These are phyloP conservation scores for Lepraria neglecta DNA, from an alignment of 495 filamentous ascomycete genomes.

Conservation along the genomic window DNA sequence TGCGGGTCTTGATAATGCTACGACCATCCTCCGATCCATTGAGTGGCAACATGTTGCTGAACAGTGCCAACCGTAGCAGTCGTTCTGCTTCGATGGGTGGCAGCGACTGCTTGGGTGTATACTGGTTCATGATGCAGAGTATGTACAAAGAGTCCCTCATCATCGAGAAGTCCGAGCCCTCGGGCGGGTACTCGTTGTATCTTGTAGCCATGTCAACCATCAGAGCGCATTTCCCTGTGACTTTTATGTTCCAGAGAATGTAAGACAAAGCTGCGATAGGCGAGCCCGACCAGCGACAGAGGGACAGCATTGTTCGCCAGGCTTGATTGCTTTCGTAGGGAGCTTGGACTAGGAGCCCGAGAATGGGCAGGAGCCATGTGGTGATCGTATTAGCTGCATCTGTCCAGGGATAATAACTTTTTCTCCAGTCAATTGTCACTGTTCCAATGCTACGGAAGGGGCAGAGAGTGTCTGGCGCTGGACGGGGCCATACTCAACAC, in stretches of 20 bases:
- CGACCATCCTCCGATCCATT: constrained; percentile 23
- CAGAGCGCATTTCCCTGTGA: constrained; percentile 41
- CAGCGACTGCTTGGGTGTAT: constrained; percentile 32
- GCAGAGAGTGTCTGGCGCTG: background rate
- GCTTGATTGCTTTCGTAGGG: constrained; percentile 44
- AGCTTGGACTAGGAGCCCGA: constrained; percentile 42
- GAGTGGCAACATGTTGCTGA: constrained; percentile 34
- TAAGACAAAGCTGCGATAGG: constrained; percentile 39
- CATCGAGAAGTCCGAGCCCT: constrained; percentile 35
- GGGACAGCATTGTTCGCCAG: constrained; percentile 33
- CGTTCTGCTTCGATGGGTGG: constrained; percentile 33
- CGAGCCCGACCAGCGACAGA: constrained; percentile 36
- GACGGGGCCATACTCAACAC: constrained; percentile 27
- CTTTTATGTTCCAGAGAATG: constrained; percentile 46
- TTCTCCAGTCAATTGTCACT: constrained; percentile 1
- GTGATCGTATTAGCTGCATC: constrained; percentile 36
- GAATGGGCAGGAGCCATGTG: constrained; percentile 42
- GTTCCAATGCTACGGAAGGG: background rate
- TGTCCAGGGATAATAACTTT: constrained; percentile 32
- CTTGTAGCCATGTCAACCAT: constrained; percentile 42
- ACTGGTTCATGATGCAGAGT: constrained; percentile 44
- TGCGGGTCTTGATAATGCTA: constrained; percentile 28
- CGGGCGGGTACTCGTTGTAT: constrained; percentile 33
- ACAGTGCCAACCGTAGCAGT: constrained; percentile 36
- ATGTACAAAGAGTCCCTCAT: constrained; percentile 45